Base-by-base conservation (phyloP, 768 basidiomycete genomes). In the Psilocybe subaeruginosa region DNA sequence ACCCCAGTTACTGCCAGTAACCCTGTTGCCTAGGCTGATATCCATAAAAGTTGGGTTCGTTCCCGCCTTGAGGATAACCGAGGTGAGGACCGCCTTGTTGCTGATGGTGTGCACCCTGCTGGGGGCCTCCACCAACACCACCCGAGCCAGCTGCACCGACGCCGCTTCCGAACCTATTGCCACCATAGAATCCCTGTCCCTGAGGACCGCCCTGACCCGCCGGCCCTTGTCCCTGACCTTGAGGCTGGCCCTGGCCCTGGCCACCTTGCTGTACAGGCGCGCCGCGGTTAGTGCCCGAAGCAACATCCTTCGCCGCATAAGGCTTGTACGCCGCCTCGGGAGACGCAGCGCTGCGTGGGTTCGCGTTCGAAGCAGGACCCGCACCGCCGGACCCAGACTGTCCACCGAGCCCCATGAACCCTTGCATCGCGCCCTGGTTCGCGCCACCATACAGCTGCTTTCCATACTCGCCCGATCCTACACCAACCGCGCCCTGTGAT, bases 301-400 rank as follows among this genome's bases (percentile, higher is more conserved):
- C 79, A 41, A 84, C 84, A 59, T 90, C 91, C 77, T 91, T 90
- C 9, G 81, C 77, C 3, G 82, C 84, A 68, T 92, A 92, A 9
- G 89, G 87, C 70, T 93, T 92, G 76, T 91, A 92, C 14, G 88
- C 76, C 7, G 85, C 76, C 73, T 92, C 91, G 1, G 91, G 90
- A 5, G 90, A 91, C 12, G 80, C 78, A 35, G 81, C 84, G 17
- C 80, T 78, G 12, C 82, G 75, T 9, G 83, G 82, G 3, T 82
- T 87, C 39, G 80, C 71, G 61, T 73, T 76, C 17, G 77, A 70
- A 0, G 80, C 73, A 64, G 78, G 75, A 0, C 72, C 77, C 14
- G 72, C 72, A 47, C 77, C 71, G 49, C 78, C 74, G 0, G 74
- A 72, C 0, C 72, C 73, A 58, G 83, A 79, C 58, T 81, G 81